Base-by-base conservation (phyloP, 2,329 filamentous ascomycete species). In the Alternaria alternata region DNA sequence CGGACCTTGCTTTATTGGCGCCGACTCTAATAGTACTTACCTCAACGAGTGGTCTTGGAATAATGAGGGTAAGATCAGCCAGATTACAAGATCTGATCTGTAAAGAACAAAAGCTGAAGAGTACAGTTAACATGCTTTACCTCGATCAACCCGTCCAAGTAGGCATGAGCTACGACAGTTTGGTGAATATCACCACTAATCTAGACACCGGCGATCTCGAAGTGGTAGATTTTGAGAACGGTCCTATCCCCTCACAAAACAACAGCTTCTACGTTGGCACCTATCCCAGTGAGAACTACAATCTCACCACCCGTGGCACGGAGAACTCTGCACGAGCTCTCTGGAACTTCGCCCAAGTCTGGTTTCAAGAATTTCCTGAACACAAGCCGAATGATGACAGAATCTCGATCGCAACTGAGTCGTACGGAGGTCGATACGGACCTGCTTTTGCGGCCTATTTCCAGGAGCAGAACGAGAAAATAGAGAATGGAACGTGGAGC, bases 11-110 rank as follows among this genome's bases (percentile, higher is more conserved):
- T 74, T 67, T 14, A 80, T 88, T 32, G 82, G 85, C 44, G 62
- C 75, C 4, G 85, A 88, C 62, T 84, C 83, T 0, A 87, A 86
- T 61, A 78, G 78, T 0, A 82, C 80, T 0, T 71, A 72, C n/a
- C 56, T 81, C 7, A 90, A 88, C 67, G 82, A 85, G 3, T 88
- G 83, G 80, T 85, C 85, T 0, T 90, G 87, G 85, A 89, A 89
- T 64, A 85, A 86, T 57, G 81, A 88, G 54, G 53, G 57, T 57
- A 22, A 36, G 46, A 16, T 4, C 20, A 6, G 34, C 28, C 1
- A 2, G 2, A n/a, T 3, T 22, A 9, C 4, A n/a, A 3, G 6
- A 24, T 2, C 5, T 6, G 1, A 26, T 32, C 8, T 22, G 0
- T 3, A 4, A 0, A 8, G 24, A 4, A n/a, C 26, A 7, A 14